Percentiles rank a stretch among this genome's conserved stretches.
phyloP scores from a whole-genome alignment of 257 asterid species.

The Primulina huaijiensis region DNA sequence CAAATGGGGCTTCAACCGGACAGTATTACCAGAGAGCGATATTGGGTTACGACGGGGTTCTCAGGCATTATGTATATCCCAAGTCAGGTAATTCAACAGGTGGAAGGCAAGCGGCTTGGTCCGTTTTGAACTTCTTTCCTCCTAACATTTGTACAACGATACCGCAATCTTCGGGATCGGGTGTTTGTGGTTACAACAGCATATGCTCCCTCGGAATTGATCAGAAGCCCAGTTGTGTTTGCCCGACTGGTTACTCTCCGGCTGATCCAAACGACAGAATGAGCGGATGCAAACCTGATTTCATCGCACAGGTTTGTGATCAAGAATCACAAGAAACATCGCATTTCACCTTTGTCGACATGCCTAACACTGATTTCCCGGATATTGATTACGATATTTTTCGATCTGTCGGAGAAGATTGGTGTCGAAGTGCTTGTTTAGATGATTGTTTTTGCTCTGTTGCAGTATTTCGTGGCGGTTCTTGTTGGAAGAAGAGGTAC shows the following conservation, averaged over 20 bases:
- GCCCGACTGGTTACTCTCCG: conserved; percentile 34
- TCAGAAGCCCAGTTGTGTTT: conserved; percentile 33
- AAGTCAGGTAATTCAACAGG: conserved; percentile 9
- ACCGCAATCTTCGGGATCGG: not conserved
- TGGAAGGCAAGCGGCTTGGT: conserved; percentile 29
- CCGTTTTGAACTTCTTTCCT: not conserved
- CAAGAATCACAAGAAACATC: not conserved
- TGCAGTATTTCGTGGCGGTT: not conserved
- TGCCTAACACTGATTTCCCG: conserved; percentile 3
- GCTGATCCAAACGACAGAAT: conserved; percentile 25
- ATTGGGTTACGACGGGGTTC: conserved; percentile 42
- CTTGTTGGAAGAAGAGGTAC: conserved; percentile 14
- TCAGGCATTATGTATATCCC: conserved; percentile 34
- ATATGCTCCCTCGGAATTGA: conserved; percentile 20
- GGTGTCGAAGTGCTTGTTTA: not conserved
- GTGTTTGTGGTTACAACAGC: conserved; percentile 59
- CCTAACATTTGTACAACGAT: conserved; percentile 28
- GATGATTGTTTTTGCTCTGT: conserved; percentile 9
- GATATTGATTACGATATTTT: not conserved
- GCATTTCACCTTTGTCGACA: not conserved
- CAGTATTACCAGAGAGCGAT: conserved; percentile 29
- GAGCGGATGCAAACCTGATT: conserved; percentile 40
- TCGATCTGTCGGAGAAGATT: not conserved
- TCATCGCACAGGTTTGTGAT: not conserved
- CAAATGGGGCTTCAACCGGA: not conserved